Conservation (phyloP, 805 yeast genomes). For the Candida ortonii region DNA sequence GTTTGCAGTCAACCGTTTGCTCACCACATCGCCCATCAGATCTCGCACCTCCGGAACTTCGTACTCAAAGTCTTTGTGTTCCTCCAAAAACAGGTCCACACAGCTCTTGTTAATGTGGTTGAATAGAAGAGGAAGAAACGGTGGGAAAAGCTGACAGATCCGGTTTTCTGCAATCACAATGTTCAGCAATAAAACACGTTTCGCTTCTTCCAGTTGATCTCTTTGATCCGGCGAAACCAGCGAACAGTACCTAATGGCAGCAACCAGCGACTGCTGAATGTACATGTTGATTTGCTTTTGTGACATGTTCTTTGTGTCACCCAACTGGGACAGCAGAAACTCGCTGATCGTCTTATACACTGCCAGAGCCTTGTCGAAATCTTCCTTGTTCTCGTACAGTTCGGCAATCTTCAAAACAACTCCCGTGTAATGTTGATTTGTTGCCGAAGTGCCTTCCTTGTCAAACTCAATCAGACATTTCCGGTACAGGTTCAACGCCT, state of each 20-base stretch:
- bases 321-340: conserved; percentile 6
- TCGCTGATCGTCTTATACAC: conserved; percentile 25
- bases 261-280: conserved; percentile 23
- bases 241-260: conserved; percentile 24
- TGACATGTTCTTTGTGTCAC: conserved; percentile 7
- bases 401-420: conserved; percentile 78
- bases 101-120: conserved; percentile 13
- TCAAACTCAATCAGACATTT: conserved; percentile 68
- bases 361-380: conserved; percentile 26
- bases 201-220: conserved; percentile 21
- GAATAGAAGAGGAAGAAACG: conserved; percentile 23
- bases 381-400: conserved; percentile 54
- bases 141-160: conserved; percentile 25
- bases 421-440: conserved; percentile 82
- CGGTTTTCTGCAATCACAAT: conserved; percentile 26
- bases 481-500: conserved; percentile 66
- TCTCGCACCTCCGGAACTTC: conserved; percentile 7
- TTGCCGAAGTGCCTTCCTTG: conserved; percentile 45
- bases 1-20: conserved; percentile 20
- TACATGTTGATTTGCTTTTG: conserved; percentile 12
- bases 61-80: conserved; percentile 4
- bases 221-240: conserved; percentile 21
- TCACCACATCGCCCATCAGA: conserved; percentile 15
- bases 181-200: conserved; percentile 19
- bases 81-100: conserved; percentile 12